Conservation (phyloP, 169 alveolate genomes). For the Plasmodium vivax region DNA sequence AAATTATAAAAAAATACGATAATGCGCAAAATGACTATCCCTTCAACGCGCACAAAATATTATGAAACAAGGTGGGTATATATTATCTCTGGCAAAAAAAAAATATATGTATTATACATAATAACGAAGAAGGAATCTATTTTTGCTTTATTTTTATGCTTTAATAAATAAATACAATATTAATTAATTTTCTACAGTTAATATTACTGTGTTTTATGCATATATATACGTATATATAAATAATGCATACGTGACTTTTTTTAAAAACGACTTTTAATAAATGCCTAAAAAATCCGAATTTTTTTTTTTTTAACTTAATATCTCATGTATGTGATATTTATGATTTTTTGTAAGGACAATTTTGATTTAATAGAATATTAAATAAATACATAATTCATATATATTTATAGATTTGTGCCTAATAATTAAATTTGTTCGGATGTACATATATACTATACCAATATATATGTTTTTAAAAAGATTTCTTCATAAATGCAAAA, state of each 20-base stretch:
- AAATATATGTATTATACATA: not conserved
- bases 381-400: not conserved
- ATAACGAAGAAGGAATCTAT: not conserved
- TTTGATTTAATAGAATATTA: not conserved
- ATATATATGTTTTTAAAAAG: not conserved
- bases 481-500: not conserved
- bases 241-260: not conserved
- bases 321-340: not conserved
- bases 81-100: not conserved
- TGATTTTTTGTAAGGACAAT: not conserved
- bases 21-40: not conserved
- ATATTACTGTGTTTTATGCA: not conserved
- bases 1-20: not conserved
- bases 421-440: not conserved
- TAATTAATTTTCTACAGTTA: not conserved
- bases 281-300: not conserved
- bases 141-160: not conserved
- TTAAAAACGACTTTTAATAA: too few relatives aligned
- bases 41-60: not conserved
- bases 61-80: not conserved
- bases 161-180: not conserved
- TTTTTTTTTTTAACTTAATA: too few relatives aligned
- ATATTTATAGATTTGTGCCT: not conserved
- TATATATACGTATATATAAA: not conserved
- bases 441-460: not conserved